Base-by-base conservation (phyloP, 352 stramenopile genomes). In the Elongisporangium senticosum region DNA sequence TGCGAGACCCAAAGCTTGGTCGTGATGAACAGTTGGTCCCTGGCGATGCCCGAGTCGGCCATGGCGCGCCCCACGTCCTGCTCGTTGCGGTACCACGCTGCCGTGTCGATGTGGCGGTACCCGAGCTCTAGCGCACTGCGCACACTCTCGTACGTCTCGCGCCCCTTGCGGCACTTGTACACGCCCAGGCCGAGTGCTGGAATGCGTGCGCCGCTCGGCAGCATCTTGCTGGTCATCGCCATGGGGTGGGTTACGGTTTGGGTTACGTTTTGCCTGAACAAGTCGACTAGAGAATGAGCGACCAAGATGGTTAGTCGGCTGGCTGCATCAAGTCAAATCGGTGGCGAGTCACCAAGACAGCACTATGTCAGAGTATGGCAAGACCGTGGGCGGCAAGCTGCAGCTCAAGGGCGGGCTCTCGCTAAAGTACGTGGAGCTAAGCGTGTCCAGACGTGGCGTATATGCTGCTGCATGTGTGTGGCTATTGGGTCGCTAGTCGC, bases 391-490 rank as follows among this genome's bases (percentile, higher is more conserved):
- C 26, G 85, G 84, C 50, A 90, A 89, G 62, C 66, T 95, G 59
- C 66, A 82, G 73, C 83, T 95, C 59, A 95, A 94, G 66, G 83
- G 86, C 56, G 76, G 81, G 1, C 43, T 98, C 64, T 87, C 94
- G 56, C 72, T 97, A 26, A 94, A 87, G 63, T 79, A 75, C 47
- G 79, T 91, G 53, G 82, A 11, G 5, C 26, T 37, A 1, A 10
- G 26, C 1, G 8, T 11, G 26, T 11, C 8, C 26, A 37, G 26
- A 6, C 6, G 5, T 37, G 26, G 26, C 8, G 26, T 11, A 5
- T 11, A 11, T 1, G 26, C 6, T 37, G 6, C 8, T 37, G 26
- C 26, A 6, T 37, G 26, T 37, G 7, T 6, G 26, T 37, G 26
- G 5, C 26, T 37, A 13, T 7, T 37, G 5, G 4, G 1, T 37